Conservation (phyloP, 176 grass and related monocot genomes). For the Musa beccarii region DNA sequence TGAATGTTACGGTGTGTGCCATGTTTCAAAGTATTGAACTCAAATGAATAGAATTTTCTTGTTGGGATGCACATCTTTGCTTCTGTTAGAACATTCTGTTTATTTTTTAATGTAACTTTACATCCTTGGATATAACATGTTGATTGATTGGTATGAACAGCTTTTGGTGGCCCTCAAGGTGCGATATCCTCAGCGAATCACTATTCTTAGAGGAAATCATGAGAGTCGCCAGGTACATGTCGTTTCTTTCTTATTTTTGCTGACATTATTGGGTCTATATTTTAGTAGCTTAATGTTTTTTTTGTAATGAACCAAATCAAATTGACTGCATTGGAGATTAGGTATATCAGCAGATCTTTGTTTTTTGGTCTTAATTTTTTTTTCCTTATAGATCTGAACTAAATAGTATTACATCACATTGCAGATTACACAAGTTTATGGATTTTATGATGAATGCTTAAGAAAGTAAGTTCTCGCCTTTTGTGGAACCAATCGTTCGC, state of each 20-base stretch:
- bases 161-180: slow-evolving; percentile 95
- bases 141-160: slow-evolving; percentile 23
- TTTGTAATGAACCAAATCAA: neutral
- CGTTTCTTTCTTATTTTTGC: neutral
- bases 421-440: slow-evolving; percentile 98
- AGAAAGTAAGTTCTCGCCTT: slow-evolving; percentile 63
- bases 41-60: too few relatives aligned
- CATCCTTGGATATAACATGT: neutral
- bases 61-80: too few relatives aligned
- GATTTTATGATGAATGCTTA: slow-evolving; percentile 96
- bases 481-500: neutral
- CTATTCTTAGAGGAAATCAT: slow-evolving; percentile 99
- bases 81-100: neutral
- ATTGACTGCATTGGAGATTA: neutral
- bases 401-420: neutral
- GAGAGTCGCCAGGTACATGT: slow-evolving; percentile 78
- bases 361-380: neutral
- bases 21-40: too few relatives aligned
- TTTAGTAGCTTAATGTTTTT: neutral
- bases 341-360: neutral
- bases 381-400: slow-evolving; percentile 9
- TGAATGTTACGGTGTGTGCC: neutral
- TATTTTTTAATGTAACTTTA: neutral
- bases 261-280: neutral
- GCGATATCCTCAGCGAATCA: slow-evolving; percentile 92